Conservation (phyloP, 345 rosid species). For the Rhizophora apiculata region DNA sequence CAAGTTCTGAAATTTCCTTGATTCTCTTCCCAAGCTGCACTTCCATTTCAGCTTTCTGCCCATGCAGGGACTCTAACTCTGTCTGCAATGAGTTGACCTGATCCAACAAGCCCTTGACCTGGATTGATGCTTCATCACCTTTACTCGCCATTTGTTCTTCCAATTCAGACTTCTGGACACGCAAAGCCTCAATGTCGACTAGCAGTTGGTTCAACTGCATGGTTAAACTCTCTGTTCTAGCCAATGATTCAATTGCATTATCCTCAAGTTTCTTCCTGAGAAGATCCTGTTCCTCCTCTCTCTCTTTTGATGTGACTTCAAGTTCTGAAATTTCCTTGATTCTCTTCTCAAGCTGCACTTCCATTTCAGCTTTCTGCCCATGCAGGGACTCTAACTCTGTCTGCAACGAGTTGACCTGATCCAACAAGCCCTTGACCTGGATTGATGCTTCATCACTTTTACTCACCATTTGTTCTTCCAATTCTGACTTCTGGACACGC, state of each 20-base stretch:
- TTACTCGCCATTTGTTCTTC: constrained; percentile 50
- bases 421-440: no score
- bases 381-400: no score
- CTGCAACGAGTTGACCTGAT: no score
- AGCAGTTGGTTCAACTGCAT: constrained; percentile 41
- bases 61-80: constrained; percentile 39
- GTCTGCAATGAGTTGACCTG: constrained; percentile 48
- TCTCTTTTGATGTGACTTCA: constrained; percentile 44
- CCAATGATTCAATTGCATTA: constrained; percentile 45
- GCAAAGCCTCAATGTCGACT: constrained; percentile 38
- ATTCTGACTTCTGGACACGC: constrained; percentile 23
- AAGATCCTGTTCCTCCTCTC: constrained; percentile 46
- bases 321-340: constrained; percentile 11
- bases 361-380: constrained; percentile 21
- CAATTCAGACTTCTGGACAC: constrained; percentile 51
- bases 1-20: constrained; percentile 22
- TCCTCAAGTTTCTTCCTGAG: constrained; percentile 53
- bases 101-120: constrained; percentile 42
- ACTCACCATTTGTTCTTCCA: no score
- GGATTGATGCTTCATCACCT: constrained; percentile 52
- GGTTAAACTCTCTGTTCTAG: constrained; percentile 53
- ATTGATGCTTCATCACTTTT: no score
- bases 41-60: constrained; percentile 53
- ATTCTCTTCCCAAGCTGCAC: constrained; percentile 49
- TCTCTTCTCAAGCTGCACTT: constrained; percentile 48